Evolutionary conservation across 1,284 basidiomycete species (phyloP), one percentile per base, ranked within the genome.

Genomic region (Naganishia sp.): DNA sequence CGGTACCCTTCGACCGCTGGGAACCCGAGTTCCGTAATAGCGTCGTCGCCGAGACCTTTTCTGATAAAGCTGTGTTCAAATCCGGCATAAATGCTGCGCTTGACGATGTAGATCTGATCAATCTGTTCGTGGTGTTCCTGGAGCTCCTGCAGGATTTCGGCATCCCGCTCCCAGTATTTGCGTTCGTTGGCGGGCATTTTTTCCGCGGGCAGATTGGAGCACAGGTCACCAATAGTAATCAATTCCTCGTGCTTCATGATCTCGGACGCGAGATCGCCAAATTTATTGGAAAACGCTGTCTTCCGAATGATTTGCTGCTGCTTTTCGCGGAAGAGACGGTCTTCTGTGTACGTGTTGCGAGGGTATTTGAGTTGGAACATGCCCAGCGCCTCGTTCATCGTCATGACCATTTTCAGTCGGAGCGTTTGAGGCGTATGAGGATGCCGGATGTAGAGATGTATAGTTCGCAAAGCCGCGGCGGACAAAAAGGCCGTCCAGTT

Each of bases 121-220:
- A 49, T 33, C 36, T 61, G 49, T 33, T 9, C 16, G 4, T 50
- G 45, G 25, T 61, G 59, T 11, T 52, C 59, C 10, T 43, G 15
- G 2, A 61, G 59, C 23, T 61, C 59, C 15, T 43, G 23, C 48
- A 52, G 25, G 13, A 61, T 61, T 10, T 61, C 48, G 48, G 59
- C 39, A 18, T 61, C 59, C 10, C 59, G 48, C 43, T 61, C 59
- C 59, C 59, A 61, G 6, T 61, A 61, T 11, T 61, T 61, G 13
- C 48, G 59, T n/a, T 61, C 48, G 16, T 18, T 52, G 3, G 23
- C 9, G 13, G 48, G 48, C 13, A 50, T 50, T 15, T 50, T 61
- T 18, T 42, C 59, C 25, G 21, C 59, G 10, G 42, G 21, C 5
- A 61, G 16, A 2, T 44, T 25, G 5, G 48, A 33, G 48, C 48